Base-by-base conservation (phyloP, 208 protist species). In the Crithidia sp. region DNA sequence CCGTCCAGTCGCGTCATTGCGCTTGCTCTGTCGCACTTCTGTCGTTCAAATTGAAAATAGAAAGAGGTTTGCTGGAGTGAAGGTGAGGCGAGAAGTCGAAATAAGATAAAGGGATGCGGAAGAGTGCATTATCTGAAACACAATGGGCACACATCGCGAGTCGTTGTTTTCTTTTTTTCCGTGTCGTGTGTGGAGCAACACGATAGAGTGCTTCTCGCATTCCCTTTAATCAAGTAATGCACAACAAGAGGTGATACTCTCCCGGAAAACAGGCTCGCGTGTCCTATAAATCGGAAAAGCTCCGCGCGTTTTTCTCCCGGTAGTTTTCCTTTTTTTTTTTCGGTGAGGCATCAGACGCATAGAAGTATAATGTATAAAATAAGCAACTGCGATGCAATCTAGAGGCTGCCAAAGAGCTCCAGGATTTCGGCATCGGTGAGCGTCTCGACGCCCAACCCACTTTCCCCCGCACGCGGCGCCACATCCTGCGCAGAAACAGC, bases 391-490 rank as follows among this genome's bases (percentile, higher is more conserved):
- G 28, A 28, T 28, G 28, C 36, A 4, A 10, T 9, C 54, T 49
- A 76, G 14, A 49, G 37, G 13, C 55, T 58, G 9, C 85, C 90
- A 82, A 95, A 93, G 3, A 95, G 76, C 59, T 91, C 85, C 44
- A 92, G 62, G 10, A 95, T 84, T 41, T 95, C 90, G 3, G 81
- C 88, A 60, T 93, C 88, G 2, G 90, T 92, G 55, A 95, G 74
- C n/a, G 67, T 67, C 17, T 81, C 76, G 9, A 82, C 57, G 43
- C 62, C 61, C 36, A 77, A 49, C 3, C 40, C 43, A 14, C 74
- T 75, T 7, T 63, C 53, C 28, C 52, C 47, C 45, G n/a, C 17
- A 3, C 13, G 43, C n/a, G 68, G 7, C 13, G 39, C 44, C 8
- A 56, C 43, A 17, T 7, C 50, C 36, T 49, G 28, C 40, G 50